These are phyloP conservation scores for Amanita polypyramis DNA, from an alignment of 768 basidiomycete species.

Conservation along the genomic window DNA sequence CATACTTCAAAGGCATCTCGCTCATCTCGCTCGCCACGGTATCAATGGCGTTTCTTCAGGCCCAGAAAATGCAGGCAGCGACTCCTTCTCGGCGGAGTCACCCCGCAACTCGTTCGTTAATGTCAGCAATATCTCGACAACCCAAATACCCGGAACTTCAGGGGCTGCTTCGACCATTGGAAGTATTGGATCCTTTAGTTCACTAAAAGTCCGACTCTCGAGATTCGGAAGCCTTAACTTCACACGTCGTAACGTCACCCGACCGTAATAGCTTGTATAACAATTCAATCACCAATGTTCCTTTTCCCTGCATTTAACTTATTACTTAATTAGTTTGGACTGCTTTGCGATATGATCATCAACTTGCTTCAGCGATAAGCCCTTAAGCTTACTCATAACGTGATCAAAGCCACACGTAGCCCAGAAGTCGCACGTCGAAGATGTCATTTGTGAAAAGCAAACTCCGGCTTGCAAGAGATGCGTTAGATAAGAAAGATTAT, in stretches of 20 bases:
- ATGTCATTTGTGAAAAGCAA: constrained; percentile 56
- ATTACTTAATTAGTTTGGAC: constrained; percentile 9
- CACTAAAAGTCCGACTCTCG: constrained; percentile 64
- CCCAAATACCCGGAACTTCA: constrained; percentile 43
- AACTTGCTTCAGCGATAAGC: background rate
- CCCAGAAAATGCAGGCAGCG: constrained; percentile 48
- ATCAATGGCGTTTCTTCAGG: constrained; percentile 75
- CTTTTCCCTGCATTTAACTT: constrained; percentile 11
- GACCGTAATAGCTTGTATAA: constrained; percentile 5
- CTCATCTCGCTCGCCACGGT: constrained; percentile 73
- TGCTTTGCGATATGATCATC: background rate
- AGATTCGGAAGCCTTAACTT: constrained; percentile 69
- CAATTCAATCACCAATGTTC: constrained; percentile 4
- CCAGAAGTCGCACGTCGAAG: too few species aligned
- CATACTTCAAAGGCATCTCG: constrained; percentile 70
- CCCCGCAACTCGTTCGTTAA: constrained; percentile 71
- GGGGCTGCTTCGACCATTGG: constrained; percentile 55
- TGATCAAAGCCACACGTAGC: too few species aligned
- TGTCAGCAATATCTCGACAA: constrained; percentile 42
- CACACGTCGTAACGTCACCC: constrained; percentile 34
- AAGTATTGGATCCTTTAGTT: constrained; percentile 45
- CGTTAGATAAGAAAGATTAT: constrained; percentile 68
- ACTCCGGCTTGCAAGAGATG: constrained; percentile 73
- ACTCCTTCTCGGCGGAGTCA: constrained; percentile 55
- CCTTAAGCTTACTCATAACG: background rate